Evolutionary conservation across 2,329 filamentous ascomycete species (phyloP).

Genomic region (Penicillium hordei): DNA sequence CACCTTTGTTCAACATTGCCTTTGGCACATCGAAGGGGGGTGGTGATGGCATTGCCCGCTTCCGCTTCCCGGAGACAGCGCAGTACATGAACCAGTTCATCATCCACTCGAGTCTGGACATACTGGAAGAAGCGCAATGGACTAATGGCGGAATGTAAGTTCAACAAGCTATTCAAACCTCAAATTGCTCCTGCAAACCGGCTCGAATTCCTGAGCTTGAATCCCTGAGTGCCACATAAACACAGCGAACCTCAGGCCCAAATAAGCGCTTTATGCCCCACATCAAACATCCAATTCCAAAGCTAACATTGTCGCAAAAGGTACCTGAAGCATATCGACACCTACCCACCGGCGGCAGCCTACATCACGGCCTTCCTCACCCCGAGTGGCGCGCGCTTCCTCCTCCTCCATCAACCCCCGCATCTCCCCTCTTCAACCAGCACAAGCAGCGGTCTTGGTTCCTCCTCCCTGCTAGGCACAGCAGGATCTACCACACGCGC

Average conservation of each 20-base stretch:
- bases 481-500: constrained; percentile 39
- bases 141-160: constrained; percentile 75
- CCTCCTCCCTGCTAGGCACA: constrained; percentile 33
- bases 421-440: constrained; percentile 42
- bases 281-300: background rate
- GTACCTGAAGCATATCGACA: constrained; percentile 96
- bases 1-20: constrained; percentile 92
- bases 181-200: too few relatives aligned
- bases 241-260: background rate
- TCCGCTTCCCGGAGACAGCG: constrained; percentile 84
- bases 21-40: constrained; percentile 96
- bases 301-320: constrained; percentile 46
- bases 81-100: constrained; percentile 97
- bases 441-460: constrained; percentile 21
- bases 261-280: background rate
- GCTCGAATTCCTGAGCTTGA: background rate
- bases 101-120: constrained; percentile 87
- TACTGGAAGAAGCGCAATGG: constrained; percentile 97
- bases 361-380: constrained; percentile 95
- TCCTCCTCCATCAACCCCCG: constrained; percentile 83
- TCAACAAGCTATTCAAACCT: background rate
- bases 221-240: background rate
- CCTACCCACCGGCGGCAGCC: constrained; percentile 79
- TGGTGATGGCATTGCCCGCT: constrained; percentile 87
- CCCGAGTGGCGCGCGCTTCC: constrained; percentile 86